Evolutionary conservation across 495 filamentous ascomycete species (phyloP), one percentile per base, ranked within the genome.

Genomic region (Hypoxylon perforatum): DNA sequence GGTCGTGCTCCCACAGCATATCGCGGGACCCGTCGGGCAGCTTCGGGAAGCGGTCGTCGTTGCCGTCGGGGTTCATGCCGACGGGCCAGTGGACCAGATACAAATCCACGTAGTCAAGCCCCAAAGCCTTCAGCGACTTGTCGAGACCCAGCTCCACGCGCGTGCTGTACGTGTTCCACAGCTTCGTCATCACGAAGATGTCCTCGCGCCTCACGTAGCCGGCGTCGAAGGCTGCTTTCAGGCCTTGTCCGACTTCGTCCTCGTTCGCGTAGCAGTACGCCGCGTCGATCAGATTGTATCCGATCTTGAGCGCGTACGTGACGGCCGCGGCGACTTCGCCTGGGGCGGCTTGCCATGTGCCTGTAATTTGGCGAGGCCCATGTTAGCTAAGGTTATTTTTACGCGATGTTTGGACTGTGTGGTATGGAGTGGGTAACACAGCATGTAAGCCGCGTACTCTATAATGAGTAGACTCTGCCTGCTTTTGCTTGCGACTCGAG

Each of bases 71-170:
- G 75, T 93, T 94, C 90, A 96, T 92, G 56, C 91, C 86, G 47
- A 93, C 78, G 2, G 92, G 91, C 92, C 92, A 94, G 77, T 96
- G 92, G 68, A 87, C 80, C 17, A 96, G 79, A 71, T 89, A 94
- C 57, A 96, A 77, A 76, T 96, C 93, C 7, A 96, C 83, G 77
- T 96, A 96, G 56, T 91, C 87, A 59, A 94, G 74, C 23, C 89
- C 88, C 51, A 96, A 75, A 47, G 82, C 83, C 76, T 87, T 86
- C 70, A 97, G 79, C 63, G 87, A 90, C 76, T 87, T 84, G 60
- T 94, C 85, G 15, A 96, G 76, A 1, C 83, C 87, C 48, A 88
- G 78, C 75, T 90, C 87, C 14, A 88, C 87, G 1, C 88, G 82
- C 9, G 81, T 83, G 73, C 89, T 87, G 76, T 88, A 94, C 17